Percentiles rank a stretch among this genome's conserved stretches.
These are phyloP conservation scores for Chaetomiaceae sp. DNA, from an alignment of 2,329 filamentous ascomycete genomes.

Conservation along the genomic window DNA sequence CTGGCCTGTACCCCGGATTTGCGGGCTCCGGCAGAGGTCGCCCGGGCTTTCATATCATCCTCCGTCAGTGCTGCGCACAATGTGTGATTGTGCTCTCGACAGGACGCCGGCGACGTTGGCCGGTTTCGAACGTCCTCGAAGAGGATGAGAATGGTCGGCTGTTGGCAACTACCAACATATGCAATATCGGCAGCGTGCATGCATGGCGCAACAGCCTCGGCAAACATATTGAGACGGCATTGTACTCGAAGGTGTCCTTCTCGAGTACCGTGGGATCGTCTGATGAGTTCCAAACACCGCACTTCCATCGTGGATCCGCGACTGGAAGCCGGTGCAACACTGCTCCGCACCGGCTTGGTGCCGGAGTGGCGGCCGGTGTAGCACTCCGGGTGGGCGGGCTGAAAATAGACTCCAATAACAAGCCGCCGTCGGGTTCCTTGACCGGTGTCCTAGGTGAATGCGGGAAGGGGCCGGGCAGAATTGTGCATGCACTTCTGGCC, in stretches of 20 bases:
- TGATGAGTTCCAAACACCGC: not conserved
- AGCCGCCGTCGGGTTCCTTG: not conserved
- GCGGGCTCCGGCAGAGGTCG: constrained; percentile 17
- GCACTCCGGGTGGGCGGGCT: constrained; percentile 9
- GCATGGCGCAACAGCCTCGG: constrained; percentile 9
- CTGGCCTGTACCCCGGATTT: constrained; percentile 19
- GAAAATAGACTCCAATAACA: constrained; percentile 24
- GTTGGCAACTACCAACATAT: constrained; percentile 9
- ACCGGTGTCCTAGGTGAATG: not conserved
- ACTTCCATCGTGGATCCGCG: constrained; percentile 2
- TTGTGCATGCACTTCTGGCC: too few relatives aligned
- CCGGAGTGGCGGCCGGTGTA: constrained; percentile 12
- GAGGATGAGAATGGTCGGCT: not conserved
- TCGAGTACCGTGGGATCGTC: not conserved
- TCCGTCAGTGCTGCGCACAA: too few relatives aligned
- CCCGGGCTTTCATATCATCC: not conserved
- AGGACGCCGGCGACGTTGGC: not conserved
- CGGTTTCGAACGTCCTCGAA: not conserved
- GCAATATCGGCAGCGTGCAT: constrained; percentile 19
- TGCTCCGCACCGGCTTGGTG: constrained; percentile 15
- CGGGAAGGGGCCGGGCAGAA: not conserved
- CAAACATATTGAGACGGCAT: constrained; percentile 5
- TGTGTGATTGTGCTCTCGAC: too few relatives aligned
- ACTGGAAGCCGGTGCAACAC: constrained; percentile 13
- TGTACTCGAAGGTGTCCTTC: not conserved